These are phyloP conservation scores for Hyphopichia pseudoburtonii DNA, from an alignment of 1,139 yeast genomes.

Conservation along the genomic window DNA sequence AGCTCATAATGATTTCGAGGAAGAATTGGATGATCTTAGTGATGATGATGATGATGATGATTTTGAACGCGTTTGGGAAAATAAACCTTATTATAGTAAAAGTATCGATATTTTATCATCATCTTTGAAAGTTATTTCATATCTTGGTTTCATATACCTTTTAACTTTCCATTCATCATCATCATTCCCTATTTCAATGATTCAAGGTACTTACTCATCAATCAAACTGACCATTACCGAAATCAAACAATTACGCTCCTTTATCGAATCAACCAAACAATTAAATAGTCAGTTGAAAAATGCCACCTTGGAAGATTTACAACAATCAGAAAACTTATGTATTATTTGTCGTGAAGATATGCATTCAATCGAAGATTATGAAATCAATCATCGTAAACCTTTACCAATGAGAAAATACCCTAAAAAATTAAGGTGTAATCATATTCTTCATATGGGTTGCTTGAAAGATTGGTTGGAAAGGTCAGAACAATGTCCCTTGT, in stretches of 20 bases:
- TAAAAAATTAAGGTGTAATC: slow-evolving; percentile 79
- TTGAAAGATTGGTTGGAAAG: slow-evolving; percentile 91
- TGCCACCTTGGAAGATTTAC: slow-evolving; percentile 62
- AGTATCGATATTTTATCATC: slow-evolving; percentile 54
- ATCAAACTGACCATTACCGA: slow-evolving; percentile 50
- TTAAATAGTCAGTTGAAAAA: slow-evolving; percentile 64
- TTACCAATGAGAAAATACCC: slow-evolving; percentile 54
- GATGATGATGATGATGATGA: slow-evolving; percentile 46
- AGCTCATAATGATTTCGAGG: slow-evolving; percentile 8
- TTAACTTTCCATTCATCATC: slow-evolving; percentile 50
- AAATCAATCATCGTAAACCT: slow-evolving; percentile 19
- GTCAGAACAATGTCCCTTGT: slow-evolving; percentile 89
- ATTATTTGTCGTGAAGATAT: slow-evolving; percentile 86
- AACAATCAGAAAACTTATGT: slow-evolving; percentile 61
- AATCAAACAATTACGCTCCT: slow-evolving; percentile 50
- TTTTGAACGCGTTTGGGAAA: slow-evolving; percentile 68
- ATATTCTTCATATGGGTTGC: slow-evolving; percentile 87
- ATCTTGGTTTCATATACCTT: slow-evolving; percentile 35
- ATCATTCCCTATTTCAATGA: slow-evolving; percentile 63
- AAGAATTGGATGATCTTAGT: slow-evolving; percentile 9
- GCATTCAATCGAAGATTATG: slow-evolving; percentile 42
- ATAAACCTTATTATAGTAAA: slow-evolving; percentile 61
- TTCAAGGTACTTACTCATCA: slow-evolving; percentile 66
- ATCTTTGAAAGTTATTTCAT: slow-evolving; percentile 36
- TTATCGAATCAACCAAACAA: slow-evolving; percentile 61